phyloP scores from a whole-genome alignment of 1,284 basidiomycete genomes.

The Pisolithus thermaeus region DNA sequence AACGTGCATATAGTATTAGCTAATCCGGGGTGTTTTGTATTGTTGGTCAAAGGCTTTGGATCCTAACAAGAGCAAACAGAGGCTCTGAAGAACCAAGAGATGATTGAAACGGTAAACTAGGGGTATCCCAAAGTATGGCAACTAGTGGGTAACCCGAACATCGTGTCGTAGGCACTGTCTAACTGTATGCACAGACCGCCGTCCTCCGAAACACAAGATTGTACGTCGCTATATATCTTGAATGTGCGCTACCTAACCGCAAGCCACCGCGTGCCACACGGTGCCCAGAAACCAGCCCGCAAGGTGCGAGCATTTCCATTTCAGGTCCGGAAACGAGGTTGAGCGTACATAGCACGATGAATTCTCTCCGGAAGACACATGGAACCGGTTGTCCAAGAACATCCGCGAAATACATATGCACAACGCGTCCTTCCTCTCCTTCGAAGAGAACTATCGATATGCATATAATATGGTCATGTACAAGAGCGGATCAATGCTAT shows the following conservation, averaged over 20 bases:
- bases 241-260: constrained; percentile 16
- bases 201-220: constrained; percentile 44
- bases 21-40: constrained; percentile 1
- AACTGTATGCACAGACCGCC: constrained; percentile 28
- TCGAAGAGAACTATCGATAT: constrained; percentile 95
- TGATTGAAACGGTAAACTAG: constrained; percentile 7
- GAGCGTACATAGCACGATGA: constrained; percentile 52
- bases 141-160: constrained; percentile 31
- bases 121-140: constrained; percentile 31
- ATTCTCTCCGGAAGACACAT: constrained; percentile 66
- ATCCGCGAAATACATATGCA: constrained; percentile 96
- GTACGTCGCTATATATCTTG: constrained; percentile 32
- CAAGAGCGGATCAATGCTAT: constrained; percentile 83
- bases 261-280: neutral
- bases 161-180: neutral
- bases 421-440: constrained; percentile 88
- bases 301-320: constrained; percentile 33
- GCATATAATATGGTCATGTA: constrained; percentile 92
- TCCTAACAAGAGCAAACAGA: constrained; percentile 30
- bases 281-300: constrained; percentile 46
- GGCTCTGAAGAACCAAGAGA: neutral
- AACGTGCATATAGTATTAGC: neutral
- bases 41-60: constrained; percentile 30
- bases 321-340: neutral
- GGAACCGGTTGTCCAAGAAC: constrained; percentile 73